Evolutionary conservation across 805 yeast genomes (phyloP), one percentile per base, ranked within the genome.

Genomic region (Nadsonia fulvescens): DNA sequence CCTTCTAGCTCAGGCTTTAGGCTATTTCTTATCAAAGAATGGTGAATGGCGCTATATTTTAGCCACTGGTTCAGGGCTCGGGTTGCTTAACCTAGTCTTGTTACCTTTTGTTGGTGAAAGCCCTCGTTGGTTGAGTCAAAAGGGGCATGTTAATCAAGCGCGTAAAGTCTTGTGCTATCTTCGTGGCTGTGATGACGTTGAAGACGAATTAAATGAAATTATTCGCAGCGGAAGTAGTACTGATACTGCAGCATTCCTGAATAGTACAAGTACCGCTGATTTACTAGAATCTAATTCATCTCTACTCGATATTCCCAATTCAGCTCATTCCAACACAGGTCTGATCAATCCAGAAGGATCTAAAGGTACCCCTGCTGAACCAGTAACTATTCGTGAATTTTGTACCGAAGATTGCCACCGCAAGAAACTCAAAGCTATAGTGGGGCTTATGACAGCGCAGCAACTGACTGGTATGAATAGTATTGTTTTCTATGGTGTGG

Each of bases 391-490:
- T 9, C 32, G 35, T 29, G 42, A 51, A 12, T 82, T 78, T 43
- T 36, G 75, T 22, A 54, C 56, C 1, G 51, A 58, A 10, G 51
- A 65, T 0, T 57, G 49, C 22, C 81, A 64, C 49, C 46, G 52
- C 17, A 64, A 63, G 27, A 70, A 89, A 4, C 56, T 71, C 24
- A 40, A 63, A 11, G 74, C 71, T 1, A 76, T 82, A 6, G 66
- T 82, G 0, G 66, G 74, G 2, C 61, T 81, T 10, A 64, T 83
- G 58, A 53, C 72, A 12, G 73, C 83, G 10, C 98, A 89, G 53
- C 98, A 89, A 47, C 66, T 86, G 31, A 70, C 81, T 39, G 98
- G 98, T 17, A 78, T 89, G 44, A 89, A 89, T 47, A 70, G 93
- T 2, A 81, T 89, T 32, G 69, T 89, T 12, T 79, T 86, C 45